Base-by-base conservation (phyloP, 805 yeast species). In the Metschnikowia matae region DNA sequence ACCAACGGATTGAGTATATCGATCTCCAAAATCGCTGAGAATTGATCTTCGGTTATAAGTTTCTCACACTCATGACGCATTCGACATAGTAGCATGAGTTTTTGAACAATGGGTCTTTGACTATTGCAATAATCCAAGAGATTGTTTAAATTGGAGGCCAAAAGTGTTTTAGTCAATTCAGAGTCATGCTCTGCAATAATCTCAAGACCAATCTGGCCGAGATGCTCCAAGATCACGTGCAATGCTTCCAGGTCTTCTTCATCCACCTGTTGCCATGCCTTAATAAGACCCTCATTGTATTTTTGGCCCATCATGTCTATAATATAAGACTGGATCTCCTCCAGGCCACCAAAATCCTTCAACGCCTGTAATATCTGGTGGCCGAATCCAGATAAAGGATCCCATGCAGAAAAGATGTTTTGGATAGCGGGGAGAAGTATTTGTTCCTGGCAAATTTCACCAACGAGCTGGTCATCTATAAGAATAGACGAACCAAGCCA, bases 1-100 rank as follows among this genome's bases (percentile, higher is more conserved):
- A 53, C 50, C 35, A 51, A 26, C 11, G 75, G 71, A 49, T 77
- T 75, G 55, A 78, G 72, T 17, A 75, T 56, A 20, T 58, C 64
- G 36, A 63, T 54, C 40, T 64, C 69, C 29, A 78, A 34, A 2
- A 77, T 39, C 1, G 54, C 15, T 23, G 56, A 57, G 37, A 44
- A 48, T 32, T 53, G 60, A 8, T 11, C 20, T 4, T 15, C n/a
- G 3, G 54, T 31, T 4, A 56, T 18, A 3, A 49, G 29, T 10
- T 41, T 40, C 21, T 34, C 32, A 15, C 45, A n/a, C 23, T 23
- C 21, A 23, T 33, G 39, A 7, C 40, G 39, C 34, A 44, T 31
- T 15, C 46, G 33, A 21, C 39, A 36, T 14, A 44, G 34, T n/a
- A 44, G 21, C 32, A 34, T 23, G 18, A 44, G 46, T 26, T 26